A percentile compares a stretch with the other conserved stretches of the same genome.
These are phyloP conservation scores for Suhomyces atakaporum DNA, from an alignment of 1,139 yeast species.

Conservation along the genomic window DNA sequence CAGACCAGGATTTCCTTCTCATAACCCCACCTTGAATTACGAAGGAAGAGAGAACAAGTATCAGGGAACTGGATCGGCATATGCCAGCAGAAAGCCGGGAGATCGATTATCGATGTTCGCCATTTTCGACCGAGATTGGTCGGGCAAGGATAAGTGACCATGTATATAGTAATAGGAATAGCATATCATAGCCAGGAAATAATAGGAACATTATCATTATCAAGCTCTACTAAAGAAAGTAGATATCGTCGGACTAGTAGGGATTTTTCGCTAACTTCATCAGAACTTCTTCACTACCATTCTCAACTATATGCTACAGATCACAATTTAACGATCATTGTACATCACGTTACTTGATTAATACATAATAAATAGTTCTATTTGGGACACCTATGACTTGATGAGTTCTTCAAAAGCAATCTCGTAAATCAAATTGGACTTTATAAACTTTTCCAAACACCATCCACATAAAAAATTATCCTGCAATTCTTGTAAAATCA, in stretches of 20 bases:
- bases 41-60: conserved; percentile 56
- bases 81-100: conserved; percentile 49
- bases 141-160: conserved; percentile 5
- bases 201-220: too few relatives aligned
- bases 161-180: background rate
- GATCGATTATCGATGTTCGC: conserved; percentile 40
- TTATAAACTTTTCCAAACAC: conserved; percentile 44
- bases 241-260: too few relatives aligned
- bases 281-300: too few relatives aligned
- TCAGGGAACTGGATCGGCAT: conserved; percentile 67
- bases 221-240: too few relatives aligned
- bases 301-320: too few relatives aligned
- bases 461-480: conserved; percentile 51
- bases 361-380: too few relatives aligned
- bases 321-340: too few relatives aligned
- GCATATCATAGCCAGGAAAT: too few relatives aligned
- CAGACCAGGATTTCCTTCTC: conserved; percentile 41
- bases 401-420: conserved; percentile 43
- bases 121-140: conserved; percentile 28
- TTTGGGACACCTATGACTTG: too few relatives aligned
- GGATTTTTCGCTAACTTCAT: too few relatives aligned
- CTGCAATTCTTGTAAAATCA: conserved; percentile 48
- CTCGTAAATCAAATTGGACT: conserved; percentile 44
- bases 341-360: too few relatives aligned
- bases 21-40: conserved; percentile 31